Conservation (phyloP, 2,329 filamentous ascomycete species). For the Colletotrichum chlorophyti region DNA sequence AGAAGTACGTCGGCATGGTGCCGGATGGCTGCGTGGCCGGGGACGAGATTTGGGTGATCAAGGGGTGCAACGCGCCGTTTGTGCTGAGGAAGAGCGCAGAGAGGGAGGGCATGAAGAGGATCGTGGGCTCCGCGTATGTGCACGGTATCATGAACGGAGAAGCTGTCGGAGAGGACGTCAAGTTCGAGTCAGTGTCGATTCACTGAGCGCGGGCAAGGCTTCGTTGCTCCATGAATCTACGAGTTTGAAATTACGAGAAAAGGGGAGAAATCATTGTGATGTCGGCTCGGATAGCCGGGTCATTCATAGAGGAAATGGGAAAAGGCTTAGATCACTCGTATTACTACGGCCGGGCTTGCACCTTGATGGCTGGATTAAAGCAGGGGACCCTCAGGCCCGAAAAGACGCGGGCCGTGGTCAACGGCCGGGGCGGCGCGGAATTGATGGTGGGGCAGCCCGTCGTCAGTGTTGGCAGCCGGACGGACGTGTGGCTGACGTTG, state of each 20-base stretch:
- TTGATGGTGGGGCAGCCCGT: neutral
- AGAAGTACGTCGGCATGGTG: conserved; percentile 21
- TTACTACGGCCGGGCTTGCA: neutral
- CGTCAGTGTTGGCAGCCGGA: neutral
- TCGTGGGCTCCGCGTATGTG: conserved; percentile 24
- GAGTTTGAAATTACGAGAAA: neutral
- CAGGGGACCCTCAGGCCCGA: neutral
- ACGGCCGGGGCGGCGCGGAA: conserved; percentile 14
- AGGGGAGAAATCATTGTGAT: neutral
- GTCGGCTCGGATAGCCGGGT: too few relatives aligned
- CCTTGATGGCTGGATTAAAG: neutral
- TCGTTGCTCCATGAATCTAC: too few relatives aligned
- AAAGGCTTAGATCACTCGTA: neutral
- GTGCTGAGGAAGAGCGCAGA: conserved; percentile 23
- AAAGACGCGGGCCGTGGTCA: neutral
- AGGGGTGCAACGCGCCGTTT: conserved; percentile 27
- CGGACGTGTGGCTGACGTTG: conserved; percentile 10
- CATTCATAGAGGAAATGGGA: neutral
- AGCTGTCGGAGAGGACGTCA: neutral
- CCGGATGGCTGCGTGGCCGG: conserved; percentile 18
- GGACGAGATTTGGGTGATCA: conserved; percentile 24
- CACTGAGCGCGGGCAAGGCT: conserved; percentile 16
- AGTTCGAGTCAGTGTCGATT: conserved; percentile 19
- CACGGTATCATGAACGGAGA: conserved; percentile 25
- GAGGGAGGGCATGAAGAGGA: conserved; percentile 11